Conservation (phyloP, 805 yeast genomes). For the Metschnikowia vanudenii region DNA sequence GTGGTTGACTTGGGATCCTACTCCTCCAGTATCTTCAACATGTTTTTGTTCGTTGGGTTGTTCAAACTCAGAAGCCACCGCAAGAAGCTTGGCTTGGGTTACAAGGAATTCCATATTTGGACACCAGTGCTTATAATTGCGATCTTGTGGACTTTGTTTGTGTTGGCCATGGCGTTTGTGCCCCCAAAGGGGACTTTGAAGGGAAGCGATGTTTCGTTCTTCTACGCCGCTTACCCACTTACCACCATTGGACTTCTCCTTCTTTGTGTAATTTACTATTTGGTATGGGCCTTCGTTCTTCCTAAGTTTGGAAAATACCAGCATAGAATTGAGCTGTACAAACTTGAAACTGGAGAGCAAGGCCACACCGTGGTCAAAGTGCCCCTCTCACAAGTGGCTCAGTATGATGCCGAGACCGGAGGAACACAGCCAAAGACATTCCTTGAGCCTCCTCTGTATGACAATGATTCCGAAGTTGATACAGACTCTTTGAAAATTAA, state of each 20-base stretch:
- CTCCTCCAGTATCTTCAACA: constrained; percentile 28
- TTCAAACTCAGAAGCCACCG: constrained; percentile 30
- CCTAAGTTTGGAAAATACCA: constrained; percentile 33
- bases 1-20: constrained; percentile 33
- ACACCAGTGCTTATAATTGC: constrained; percentile 32
- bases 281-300: constrained; percentile 35
- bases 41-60: constrained; percentile 28
- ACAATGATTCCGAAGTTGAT: neutral
- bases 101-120: constrained; percentile 18
- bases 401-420: constrained; percentile 32
- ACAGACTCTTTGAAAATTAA: neutral
- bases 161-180: constrained; percentile 42
- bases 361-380: constrained; percentile 43
- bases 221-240: constrained; percentile 43
- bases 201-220: constrained; percentile 43
- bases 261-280: constrained; percentile 34
- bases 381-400: constrained; percentile 26
- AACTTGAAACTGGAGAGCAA: constrained; percentile 36
- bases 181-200: constrained; percentile 41
- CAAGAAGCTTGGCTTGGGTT: constrained; percentile 21
- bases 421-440: constrained; percentile 3
- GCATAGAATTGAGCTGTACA: constrained; percentile 30
- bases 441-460: constrained; percentile 5
- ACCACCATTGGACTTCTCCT: constrained; percentile 34
- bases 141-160: constrained; percentile 34